Conservation (phyloP, 2,329 filamentous ascomycete species). For the Claviceps spartinae region DNA sequence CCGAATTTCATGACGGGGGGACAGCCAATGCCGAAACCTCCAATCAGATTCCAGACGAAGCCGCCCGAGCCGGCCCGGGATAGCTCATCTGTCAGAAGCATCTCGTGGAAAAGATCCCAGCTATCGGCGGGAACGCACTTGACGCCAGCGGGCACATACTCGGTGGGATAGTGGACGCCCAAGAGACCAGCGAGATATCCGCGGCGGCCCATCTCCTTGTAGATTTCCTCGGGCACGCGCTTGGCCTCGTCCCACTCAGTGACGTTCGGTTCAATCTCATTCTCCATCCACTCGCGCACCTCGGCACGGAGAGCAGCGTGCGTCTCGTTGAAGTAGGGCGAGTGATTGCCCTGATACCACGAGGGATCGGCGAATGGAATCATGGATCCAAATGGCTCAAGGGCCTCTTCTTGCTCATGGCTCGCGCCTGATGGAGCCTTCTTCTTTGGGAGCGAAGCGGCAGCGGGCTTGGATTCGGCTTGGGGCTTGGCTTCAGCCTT, state of each 20-base stretch:
- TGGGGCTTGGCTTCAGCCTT: conserved; percentile 41
- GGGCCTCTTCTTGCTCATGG: conserved; percentile 46
- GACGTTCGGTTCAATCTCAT: conserved; percentile 78
- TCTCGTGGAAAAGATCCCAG: conserved; percentile 98
- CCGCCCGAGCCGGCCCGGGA: conserved; percentile 81
- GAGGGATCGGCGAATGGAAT: conserved; percentile 85
- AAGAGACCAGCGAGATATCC: conserved; percentile 90
- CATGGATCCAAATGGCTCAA: conserved; percentile 74
- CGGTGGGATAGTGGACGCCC: conserved; percentile 65
- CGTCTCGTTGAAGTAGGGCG: conserved; percentile 89
- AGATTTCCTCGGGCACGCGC: conserved; percentile 75
- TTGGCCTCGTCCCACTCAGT: conserved; percentile 96
- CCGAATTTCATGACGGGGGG: conserved; percentile 89
- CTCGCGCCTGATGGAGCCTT: conserved; percentile 20
- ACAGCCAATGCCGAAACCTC: conserved; percentile 90
- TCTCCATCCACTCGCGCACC: conserved; percentile 83
- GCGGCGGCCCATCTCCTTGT: conserved; percentile 86
- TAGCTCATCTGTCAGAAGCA: conserved; percentile 88
- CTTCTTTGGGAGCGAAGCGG: conserved; percentile 16
- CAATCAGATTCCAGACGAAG: conserved; percentile 92
- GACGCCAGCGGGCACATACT: conserved; percentile 55
- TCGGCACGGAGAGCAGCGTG: conserved; percentile 85
- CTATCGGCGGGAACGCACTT: conserved; percentile 71
- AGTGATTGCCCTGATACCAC: conserved; percentile 94
- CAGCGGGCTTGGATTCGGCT: conserved; percentile 17